These are phyloP conservation scores for Tuber umbilicatum DNA, from an alignment of 495 filamentous ascomycete species.

Conservation along the genomic window DNA sequence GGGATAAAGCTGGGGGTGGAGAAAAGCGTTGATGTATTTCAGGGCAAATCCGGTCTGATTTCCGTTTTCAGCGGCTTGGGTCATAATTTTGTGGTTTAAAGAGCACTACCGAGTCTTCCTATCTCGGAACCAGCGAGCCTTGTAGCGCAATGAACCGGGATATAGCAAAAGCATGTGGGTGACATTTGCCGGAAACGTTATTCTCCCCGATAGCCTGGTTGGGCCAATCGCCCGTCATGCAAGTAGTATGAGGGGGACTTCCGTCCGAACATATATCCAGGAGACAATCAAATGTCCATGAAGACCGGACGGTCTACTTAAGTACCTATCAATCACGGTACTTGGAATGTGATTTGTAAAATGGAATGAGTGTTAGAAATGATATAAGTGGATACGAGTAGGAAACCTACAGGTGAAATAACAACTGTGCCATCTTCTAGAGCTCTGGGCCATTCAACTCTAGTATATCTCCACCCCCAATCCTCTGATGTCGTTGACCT, in stretches of 20 bases:
- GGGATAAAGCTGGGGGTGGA: conserved; percentile 54
- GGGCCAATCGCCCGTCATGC: conserved; percentile 50
- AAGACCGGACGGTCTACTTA: conserved; percentile 17
- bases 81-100: not conserved
- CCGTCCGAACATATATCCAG: conserved; percentile 50
- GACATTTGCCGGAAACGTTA: conserved; percentile 53
- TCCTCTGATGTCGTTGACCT: not conserved
- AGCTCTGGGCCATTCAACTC: not conserved
- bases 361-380: not conserved
- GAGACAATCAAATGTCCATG: conserved; percentile 44
- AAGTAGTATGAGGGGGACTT: conserved; percentile 47
- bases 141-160: conserved; percentile 45
- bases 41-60: conserved; percentile 51
- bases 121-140: conserved; percentile 47
- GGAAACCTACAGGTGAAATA: not conserved
- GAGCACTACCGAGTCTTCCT: conserved; percentile 45
- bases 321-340: conserved; percentile 12
- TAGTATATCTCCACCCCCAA: not conserved
- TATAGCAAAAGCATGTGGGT: conserved; percentile 50
- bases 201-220: conserved; percentile 45
- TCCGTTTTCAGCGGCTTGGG: not conserved
- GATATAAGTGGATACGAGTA: not conserved
- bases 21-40: conserved; percentile 52
- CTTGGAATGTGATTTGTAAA: not conserved
- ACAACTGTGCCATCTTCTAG: not conserved